Conservation (phyloP, 2,329 filamentous ascomycete species). For the Pseudogymnoascus sp. region DNA sequence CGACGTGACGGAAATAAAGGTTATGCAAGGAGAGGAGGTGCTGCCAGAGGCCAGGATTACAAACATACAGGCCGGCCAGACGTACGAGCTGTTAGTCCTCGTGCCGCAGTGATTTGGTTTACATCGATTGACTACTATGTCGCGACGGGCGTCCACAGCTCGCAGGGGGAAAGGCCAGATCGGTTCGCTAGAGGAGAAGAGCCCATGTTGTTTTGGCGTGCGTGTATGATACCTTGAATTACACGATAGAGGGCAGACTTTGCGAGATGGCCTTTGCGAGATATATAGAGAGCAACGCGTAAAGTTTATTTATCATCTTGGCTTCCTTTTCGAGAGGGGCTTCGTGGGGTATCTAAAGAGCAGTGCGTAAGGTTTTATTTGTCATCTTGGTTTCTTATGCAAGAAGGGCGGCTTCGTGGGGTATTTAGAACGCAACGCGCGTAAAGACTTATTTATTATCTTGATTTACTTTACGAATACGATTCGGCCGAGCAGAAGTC, state of each 20-base stretch:
- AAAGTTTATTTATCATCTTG: not conserved
- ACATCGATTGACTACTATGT: not conserved
- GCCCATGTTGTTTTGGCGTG: not conserved
- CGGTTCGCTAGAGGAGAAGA: not conserved
- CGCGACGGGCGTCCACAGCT: not conserved
- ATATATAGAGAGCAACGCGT: not conserved
- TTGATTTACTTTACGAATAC: not conserved
- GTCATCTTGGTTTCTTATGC: too few species aligned
- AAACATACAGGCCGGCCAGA: slow-evolving; percentile 34
- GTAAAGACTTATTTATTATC: not conserved
- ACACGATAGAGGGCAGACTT: not conserved
- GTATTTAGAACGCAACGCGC: not conserved
- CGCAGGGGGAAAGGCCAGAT: not conserved
- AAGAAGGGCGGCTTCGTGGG: not conserved
- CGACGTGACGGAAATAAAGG: slow-evolving; percentile 34
- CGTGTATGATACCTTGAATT: not conserved
- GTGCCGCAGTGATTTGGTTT: slow-evolving; percentile 20
- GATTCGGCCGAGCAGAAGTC: not conserved
- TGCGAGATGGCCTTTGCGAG: not conserved
- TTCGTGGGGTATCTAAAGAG: not conserved
- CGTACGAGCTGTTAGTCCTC: slow-evolving; percentile 37
- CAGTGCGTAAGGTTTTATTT: not conserved
- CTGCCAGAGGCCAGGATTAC: slow-evolving; percentile 36
- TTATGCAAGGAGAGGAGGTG: slow-evolving; percentile 32
- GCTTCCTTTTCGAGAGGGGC: not conserved